These are phyloP conservation scores for Infundibulicybe gibba DNA, from an alignment of 768 basidiomycete species.

Conservation along the genomic window DNA sequence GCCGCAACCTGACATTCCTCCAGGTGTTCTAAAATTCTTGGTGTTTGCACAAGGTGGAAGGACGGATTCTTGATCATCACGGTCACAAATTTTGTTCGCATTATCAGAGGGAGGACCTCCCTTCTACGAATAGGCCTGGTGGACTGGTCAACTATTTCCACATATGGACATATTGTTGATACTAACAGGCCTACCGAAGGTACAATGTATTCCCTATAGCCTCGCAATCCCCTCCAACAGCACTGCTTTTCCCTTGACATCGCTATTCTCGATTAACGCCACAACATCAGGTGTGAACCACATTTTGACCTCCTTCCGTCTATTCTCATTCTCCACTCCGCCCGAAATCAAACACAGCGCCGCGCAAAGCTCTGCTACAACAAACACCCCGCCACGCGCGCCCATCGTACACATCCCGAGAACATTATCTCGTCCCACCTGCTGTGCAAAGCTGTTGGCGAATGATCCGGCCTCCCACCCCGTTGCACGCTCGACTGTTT, in stretches of 20 bases:
- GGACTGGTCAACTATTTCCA: no score
- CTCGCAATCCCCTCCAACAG: slow-evolving; percentile 53
- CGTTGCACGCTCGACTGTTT: slow-evolving; percentile 46
- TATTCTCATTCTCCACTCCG: slow-evolving; percentile 28
- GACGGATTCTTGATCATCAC: no score
- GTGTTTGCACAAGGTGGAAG: no score
- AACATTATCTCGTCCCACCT: slow-evolving; percentile 48
- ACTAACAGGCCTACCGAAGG: no score
- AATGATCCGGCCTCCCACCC: slow-evolving; percentile 59
- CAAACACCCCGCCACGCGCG: slow-evolving; percentile 63
- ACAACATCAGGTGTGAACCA: slow-evolving; percentile 57
- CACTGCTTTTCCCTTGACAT: slow-evolving; percentile 70
- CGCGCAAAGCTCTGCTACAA: slow-evolving; percentile 71
- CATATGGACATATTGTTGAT: no score
- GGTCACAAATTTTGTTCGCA: no score
- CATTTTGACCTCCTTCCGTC: slow-evolving; percentile 40
- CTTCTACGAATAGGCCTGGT: no score
- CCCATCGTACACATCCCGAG: slow-evolving; percentile 54
- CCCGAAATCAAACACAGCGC: slow-evolving; percentile 36
- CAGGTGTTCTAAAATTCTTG: no score
- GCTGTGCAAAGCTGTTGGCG: slow-evolving; percentile 51
- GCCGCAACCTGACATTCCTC: no score
- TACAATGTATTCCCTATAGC: slow-evolving; percentile 16
- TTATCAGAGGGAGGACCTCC: no score
- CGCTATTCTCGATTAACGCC: slow-evolving; percentile 45